These are phyloP conservation scores for Plasmodium knowlesi DNA, from an alignment of 169 alveolate genomes.

Conservation along the genomic window DNA sequence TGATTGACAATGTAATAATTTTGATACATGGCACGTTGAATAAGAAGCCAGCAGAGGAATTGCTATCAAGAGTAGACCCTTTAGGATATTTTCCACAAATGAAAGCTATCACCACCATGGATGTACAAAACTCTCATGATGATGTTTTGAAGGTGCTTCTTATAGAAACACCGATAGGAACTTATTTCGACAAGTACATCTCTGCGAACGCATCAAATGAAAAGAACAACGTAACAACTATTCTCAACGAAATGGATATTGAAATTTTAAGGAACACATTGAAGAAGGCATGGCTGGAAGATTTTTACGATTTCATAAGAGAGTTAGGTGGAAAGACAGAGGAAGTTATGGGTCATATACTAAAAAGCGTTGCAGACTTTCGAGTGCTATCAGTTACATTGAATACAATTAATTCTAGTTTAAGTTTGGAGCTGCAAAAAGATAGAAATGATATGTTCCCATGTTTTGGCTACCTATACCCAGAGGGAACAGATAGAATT, in stretches of 20 bases:
- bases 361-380: conserved; percentile 91
- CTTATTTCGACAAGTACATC: conserved; percentile 80
- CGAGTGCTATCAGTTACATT: conserved; percentile 87
- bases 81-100: conserved; percentile 98
- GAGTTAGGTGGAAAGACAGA: conserved; percentile 91
- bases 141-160: conserved; percentile 96
- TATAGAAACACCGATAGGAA: conserved; percentile 98
- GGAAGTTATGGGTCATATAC: conserved; percentile 93
- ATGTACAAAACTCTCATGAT: conserved; percentile 94
- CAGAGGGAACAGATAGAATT: conserved; percentile 92
- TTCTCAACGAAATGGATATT: conserved; percentile 80
- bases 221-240: conserved; percentile 73
- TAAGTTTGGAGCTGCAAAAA: conserved; percentile 74
- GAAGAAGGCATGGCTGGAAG: conserved; percentile 97
- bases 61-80: conserved; percentile 96
- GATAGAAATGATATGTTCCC: conserved; percentile 92
- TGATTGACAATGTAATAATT: conserved; percentile 98
- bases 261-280: conserved; percentile 93
- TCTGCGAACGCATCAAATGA: conserved; percentile 74
- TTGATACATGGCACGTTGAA: conserved; percentile 97
- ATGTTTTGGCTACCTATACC: conserved; percentile 92
- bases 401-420: conserved; percentile 81
- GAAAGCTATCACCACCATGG: conserved; percentile 94
- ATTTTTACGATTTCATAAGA: conserved; percentile 93
- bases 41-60: conserved; percentile 91